A percentile compares a stretch with the other conserved stretches of the same genome.
phyloP scores from a whole-genome alignment of 768 basidiomycete species.

The Serendipita vermifera region DNA sequence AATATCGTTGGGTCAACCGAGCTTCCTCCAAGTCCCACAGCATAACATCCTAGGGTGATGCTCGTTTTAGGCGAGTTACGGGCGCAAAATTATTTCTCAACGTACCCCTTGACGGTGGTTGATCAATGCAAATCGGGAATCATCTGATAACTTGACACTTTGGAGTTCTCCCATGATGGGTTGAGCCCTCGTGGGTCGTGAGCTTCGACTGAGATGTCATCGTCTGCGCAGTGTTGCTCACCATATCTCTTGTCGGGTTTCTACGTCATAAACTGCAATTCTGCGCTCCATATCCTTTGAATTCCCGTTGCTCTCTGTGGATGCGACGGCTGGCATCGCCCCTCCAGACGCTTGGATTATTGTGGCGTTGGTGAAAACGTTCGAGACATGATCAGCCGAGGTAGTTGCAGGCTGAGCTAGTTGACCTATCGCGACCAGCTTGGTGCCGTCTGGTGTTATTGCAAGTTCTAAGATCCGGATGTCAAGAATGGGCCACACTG shows the following conservation, averaged over 20 bases:
- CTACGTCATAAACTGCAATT: slow-evolving; percentile 66
- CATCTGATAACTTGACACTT: slow-evolving; percentile 71
- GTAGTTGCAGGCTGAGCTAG: slow-evolving; percentile 1
- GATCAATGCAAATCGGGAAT: slow-evolving; percentile 77
- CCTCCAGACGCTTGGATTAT: not conserved
- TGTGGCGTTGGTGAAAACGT: not conserved
- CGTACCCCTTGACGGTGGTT: slow-evolving; percentile 80
- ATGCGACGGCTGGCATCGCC: not conserved
- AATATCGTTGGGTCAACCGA: slow-evolving; percentile 56
- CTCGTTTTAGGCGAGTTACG: not conserved
- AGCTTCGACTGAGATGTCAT: slow-evolving; percentile 15
- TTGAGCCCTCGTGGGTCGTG: slow-evolving; percentile 9
- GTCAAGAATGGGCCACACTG: slow-evolving; percentile 49
- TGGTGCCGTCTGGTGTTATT: slow-evolving; percentile 70
- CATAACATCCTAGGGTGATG: slow-evolving; percentile 59
- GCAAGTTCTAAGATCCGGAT: slow-evolving; percentile 82
- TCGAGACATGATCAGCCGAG: not conserved
- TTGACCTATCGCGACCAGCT: slow-evolving; percentile 67
- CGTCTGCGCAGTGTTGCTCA: slow-evolving; percentile 36
- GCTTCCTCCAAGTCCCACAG: slow-evolving; percentile 68
- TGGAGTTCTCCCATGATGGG: slow-evolving; percentile 53
- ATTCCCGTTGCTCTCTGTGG: not conserved
- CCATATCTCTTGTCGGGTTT: slow-evolving; percentile 53
- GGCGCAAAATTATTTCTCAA: slow-evolving; percentile 1
- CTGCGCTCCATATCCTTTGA: slow-evolving; percentile 26